Conservation (phyloP, 164 flowering plant genomes). For the Kingdonia uniflora region DNA sequence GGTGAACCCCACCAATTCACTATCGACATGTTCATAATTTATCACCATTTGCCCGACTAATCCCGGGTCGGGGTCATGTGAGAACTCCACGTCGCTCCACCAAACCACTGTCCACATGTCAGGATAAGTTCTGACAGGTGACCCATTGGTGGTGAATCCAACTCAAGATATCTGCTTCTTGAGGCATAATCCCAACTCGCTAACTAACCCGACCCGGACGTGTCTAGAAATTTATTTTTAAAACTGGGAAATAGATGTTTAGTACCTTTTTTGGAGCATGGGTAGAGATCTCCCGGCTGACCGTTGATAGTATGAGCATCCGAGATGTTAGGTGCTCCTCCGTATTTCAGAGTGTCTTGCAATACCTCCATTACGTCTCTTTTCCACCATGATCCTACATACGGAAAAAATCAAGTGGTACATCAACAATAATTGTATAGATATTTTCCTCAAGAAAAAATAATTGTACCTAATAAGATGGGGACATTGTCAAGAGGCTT, state of each 20-base stretch:
- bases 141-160: too few relatives aligned
- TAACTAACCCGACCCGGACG: too few relatives aligned
- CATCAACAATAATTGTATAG: background rate
- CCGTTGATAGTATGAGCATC: conserved; percentile 54
- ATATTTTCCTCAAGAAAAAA: background rate
- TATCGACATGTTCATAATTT: too few relatives aligned
- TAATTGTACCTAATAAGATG: conserved; percentile 21
- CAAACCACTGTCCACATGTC: too few relatives aligned
- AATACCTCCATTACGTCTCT: conserved; percentile 23
- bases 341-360: conserved; percentile 10
- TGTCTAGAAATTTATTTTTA: background rate
- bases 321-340: conserved; percentile 31
- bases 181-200: too few relatives aligned
- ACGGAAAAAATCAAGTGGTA: background rate
- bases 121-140: too few relatives aligned
- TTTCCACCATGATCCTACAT: conserved; percentile 50
- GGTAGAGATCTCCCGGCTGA: conserved; percentile 44
- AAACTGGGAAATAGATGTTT: background rate
- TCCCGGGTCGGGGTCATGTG: too few relatives aligned
- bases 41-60: too few relatives aligned
- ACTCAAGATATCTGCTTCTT: too few relatives aligned
- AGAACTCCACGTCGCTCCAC: too few relatives aligned
- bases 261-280: conserved; percentile 37
- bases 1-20: too few relatives aligned
- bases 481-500: conserved; percentile 24